phyloP scores from a whole-genome alignment of 129 eudicot species.

The Helianthus annuus region DNA sequence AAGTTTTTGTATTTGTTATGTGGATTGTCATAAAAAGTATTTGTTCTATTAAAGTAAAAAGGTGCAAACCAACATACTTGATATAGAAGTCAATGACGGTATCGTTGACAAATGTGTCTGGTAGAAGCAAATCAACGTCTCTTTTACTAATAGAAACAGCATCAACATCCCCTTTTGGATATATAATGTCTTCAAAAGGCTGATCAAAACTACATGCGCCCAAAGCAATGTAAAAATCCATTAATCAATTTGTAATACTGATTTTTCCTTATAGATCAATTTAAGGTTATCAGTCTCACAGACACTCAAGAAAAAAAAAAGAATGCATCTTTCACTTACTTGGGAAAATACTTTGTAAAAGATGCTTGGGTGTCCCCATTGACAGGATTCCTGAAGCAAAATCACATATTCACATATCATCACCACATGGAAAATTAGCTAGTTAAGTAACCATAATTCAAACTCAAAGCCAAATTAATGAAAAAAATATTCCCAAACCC shows the following conservation, averaged over 20 bases:
- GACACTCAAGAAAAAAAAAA: not conserved
- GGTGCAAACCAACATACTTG: conserved; percentile 51
- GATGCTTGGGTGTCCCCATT: conserved; percentile 30
- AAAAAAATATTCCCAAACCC: not conserved
- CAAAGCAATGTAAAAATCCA: conserved; percentile 22
- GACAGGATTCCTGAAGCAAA: conserved; percentile 32
- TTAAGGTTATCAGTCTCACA: not conserved
- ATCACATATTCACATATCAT: conserved; percentile 36
- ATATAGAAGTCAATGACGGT: conserved; percentile 93
- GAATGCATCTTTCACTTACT: conserved; percentile 47
- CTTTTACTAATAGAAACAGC: conserved; percentile 87
- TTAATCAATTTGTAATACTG: not conserved
- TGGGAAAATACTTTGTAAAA: conserved; percentile 52
- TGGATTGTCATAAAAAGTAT: not conserved
- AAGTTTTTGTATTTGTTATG: not conserved
- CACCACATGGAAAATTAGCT: conserved; percentile 26
- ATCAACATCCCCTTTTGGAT: conserved; percentile 88
- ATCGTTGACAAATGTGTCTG: conserved; percentile 89
- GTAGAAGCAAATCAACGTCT: conserved; percentile 81
- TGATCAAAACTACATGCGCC: conserved; percentile 54
- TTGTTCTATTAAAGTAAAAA: not conserved
- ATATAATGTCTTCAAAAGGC: conserved; percentile 75
- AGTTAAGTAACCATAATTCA: not conserved
- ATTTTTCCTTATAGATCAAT: conserved; percentile 4
- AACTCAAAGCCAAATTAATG: conserved; percentile 3